phyloP scores from a whole-genome alignment of 306 rosid species.

The Fragaria nilgerrensis region DNA sequence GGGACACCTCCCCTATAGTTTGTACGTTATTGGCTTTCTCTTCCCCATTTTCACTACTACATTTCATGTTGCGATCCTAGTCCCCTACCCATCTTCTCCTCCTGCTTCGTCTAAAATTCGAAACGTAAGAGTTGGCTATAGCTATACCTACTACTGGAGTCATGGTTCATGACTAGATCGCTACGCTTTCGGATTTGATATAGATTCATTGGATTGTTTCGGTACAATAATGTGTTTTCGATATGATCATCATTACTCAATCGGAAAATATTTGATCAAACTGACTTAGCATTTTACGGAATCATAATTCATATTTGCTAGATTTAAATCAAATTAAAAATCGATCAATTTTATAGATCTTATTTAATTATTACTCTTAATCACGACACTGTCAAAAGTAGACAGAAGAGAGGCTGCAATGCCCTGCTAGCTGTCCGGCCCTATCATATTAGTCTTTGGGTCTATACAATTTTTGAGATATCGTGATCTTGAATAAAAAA shows the following conservation, averaged over 20 bases:
- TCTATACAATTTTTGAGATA: too few relatives aligned
- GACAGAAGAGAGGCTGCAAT: too few relatives aligned
- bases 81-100: background rate
- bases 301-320: too few relatives aligned
- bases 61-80: background rate
- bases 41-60: slow-evolving; percentile 15
- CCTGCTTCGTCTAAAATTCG: background rate
- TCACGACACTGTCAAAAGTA: too few relatives aligned
- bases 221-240: background rate
- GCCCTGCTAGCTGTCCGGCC: too few relatives aligned
- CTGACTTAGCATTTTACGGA: too few relatives aligned
- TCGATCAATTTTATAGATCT: too few relatives aligned
- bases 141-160: background rate
- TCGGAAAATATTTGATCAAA: too few relatives aligned
- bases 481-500: too few relatives aligned
- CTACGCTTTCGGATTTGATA: background rate
- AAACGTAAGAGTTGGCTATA: background rate
- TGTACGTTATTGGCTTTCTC: slow-evolving; percentile 24
- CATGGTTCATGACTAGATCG: background rate
- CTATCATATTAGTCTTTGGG: too few relatives aligned
- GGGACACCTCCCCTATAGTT: slow-evolving; percentile 36
- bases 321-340: too few relatives aligned
- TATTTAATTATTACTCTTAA: too few relatives aligned
- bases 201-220: background rate
- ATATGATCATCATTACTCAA: background rate